These are phyloP conservation scores for Podospora sp. DNA, from an alignment of 495 filamentous ascomycete genomes.

Conservation along the genomic window DNA sequence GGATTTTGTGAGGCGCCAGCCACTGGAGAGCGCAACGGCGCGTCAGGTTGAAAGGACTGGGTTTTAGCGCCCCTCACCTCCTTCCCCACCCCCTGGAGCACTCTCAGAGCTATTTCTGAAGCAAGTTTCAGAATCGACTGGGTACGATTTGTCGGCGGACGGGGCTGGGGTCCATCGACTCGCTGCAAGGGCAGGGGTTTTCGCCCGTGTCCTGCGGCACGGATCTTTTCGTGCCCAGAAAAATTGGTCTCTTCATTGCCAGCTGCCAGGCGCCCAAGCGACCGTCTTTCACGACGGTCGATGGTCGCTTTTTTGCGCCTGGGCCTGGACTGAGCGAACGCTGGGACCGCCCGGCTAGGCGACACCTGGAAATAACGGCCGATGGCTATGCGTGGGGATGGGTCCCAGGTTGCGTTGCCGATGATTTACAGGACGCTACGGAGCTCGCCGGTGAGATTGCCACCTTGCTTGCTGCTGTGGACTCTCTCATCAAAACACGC, in stretches of 20 bases:
- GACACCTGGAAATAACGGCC: conserved; percentile 11
- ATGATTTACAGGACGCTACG: conserved; percentile 7
- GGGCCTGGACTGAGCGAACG: background rate
- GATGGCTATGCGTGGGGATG: conserved; percentile 15
- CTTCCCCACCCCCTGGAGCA: background rate
- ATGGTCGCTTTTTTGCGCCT: background rate
- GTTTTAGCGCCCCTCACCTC: conserved; percentile 13
- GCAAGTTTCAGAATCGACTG: conserved; percentile 22
- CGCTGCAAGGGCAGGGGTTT: conserved; percentile 24
- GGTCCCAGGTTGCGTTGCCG: conserved; percentile 12
- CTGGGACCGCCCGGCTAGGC: conserved; percentile 12
- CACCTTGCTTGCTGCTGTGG: background rate
- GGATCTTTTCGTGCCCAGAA: conserved; percentile 6
- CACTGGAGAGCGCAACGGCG: background rate
- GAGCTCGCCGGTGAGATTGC: conserved; percentile 12
- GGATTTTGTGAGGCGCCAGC: conserved; percentile 9
- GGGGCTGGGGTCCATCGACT: conserved; percentile 34
- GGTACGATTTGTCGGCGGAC: conserved; percentile 24
- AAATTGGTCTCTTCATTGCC: background rate
- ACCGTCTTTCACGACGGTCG: background rate
- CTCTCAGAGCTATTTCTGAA: conserved; percentile 22
- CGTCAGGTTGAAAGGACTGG: conserved; percentile 2
- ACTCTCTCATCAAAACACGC: background rate
- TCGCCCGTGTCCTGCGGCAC: conserved; percentile 23
- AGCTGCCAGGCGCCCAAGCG: conserved; percentile 5